A percentile compares a stretch with the other conserved stretches of the same genome.
Evolutionary conservation across 768 basidiomycete genomes (phyloP).

Genomic region (Auricularia heimuer): DNA sequence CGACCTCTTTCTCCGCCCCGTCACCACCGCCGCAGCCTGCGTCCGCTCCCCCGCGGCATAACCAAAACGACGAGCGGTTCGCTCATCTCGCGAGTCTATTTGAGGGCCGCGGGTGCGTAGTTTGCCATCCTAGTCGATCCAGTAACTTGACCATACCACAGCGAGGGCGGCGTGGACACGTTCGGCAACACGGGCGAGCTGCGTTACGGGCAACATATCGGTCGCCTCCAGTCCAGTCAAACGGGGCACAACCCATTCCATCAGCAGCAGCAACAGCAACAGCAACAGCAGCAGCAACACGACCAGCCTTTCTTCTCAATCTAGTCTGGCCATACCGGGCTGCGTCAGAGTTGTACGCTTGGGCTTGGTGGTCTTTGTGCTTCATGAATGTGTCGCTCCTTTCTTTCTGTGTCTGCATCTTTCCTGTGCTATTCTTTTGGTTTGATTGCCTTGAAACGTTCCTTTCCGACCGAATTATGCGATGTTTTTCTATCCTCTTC

Average conservation of each 20-base stretch:
- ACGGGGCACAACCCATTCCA: conserved; percentile 61
- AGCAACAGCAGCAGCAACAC: conserved; percentile 40
- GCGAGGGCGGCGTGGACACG: conserved; percentile 88
- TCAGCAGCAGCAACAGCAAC: conserved; percentile 44
- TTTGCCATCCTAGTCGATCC: background rate
- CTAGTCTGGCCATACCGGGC: conserved; percentile 16
- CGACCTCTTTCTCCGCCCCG: background rate
- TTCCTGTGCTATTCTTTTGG: too few relatives aligned
- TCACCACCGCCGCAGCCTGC: conserved; percentile 3
- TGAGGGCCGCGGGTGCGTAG: conserved; percentile 44
- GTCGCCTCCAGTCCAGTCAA: conserved; percentile 26
- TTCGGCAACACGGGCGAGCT: conserved; percentile 83
- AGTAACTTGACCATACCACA: background rate
- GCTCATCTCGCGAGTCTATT: conserved; percentile 69
- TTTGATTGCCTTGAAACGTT: too few relatives aligned
- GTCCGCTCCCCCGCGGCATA: conserved; percentile 28
- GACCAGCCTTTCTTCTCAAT: conserved; percentile 81
- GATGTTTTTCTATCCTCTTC: too few relatives aligned
- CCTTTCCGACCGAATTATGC: too few relatives aligned
- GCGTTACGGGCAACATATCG: conserved; percentile 49
- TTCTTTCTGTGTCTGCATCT: too few relatives aligned
- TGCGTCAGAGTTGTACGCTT: too few relatives aligned
- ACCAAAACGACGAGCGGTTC: conserved; percentile 54
- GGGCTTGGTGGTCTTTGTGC: too few relatives aligned
- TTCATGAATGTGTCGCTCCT: too few relatives aligned